These are phyloP conservation scores for Cicer yamashitae DNA, from an alignment of 306 rosid species.

Conservation along the genomic window DNA sequence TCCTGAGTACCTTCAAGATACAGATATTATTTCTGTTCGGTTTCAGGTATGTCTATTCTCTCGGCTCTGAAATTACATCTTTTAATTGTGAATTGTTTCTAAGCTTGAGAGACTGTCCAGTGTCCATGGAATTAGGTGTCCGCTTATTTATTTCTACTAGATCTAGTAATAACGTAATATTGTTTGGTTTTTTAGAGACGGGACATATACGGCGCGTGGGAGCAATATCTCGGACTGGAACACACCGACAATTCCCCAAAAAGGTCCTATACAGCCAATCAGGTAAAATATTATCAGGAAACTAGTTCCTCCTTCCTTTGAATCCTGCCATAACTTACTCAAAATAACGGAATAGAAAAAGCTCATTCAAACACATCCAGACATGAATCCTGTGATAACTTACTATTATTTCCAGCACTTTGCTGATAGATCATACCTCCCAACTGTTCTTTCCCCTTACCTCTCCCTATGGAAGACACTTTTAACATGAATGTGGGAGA, in stretches of 20 bases:
- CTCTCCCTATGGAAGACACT: neutral
- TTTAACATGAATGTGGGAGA: slow-evolving; percentile 10
- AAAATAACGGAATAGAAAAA: neutral
- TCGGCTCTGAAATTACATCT: neutral
- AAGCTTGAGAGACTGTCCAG: neutral
- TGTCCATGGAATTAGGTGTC: neutral
- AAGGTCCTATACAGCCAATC: slow-evolving; percentile 73
- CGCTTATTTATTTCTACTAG: neutral
- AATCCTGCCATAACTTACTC: neutral
- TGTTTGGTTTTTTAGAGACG: slow-evolving; percentile 62
- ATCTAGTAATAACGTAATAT: slow-evolving; percentile 2
- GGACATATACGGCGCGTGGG: slow-evolving; percentile 96
- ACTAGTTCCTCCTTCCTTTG: neutral
- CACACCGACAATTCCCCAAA: slow-evolving; percentile 80
- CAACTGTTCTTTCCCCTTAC: neutral
- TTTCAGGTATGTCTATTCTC: slow-evolving; percentile 71
- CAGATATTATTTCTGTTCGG: slow-evolving; percentile 72
- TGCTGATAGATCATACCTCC: neutral
- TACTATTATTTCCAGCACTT: neutral
- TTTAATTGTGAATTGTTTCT: slow-evolving; percentile 20
- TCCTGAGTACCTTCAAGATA: slow-evolving; percentile 90
- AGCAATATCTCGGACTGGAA: slow-evolving; percentile 98
- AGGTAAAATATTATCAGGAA: slow-evolving; percentile 53
- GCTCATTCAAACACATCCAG: slow-evolving; percentile 11
- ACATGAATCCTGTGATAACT: neutral